Base-by-base conservation (phyloP, 257 asterid species). In the Ilex asprella region DNA sequence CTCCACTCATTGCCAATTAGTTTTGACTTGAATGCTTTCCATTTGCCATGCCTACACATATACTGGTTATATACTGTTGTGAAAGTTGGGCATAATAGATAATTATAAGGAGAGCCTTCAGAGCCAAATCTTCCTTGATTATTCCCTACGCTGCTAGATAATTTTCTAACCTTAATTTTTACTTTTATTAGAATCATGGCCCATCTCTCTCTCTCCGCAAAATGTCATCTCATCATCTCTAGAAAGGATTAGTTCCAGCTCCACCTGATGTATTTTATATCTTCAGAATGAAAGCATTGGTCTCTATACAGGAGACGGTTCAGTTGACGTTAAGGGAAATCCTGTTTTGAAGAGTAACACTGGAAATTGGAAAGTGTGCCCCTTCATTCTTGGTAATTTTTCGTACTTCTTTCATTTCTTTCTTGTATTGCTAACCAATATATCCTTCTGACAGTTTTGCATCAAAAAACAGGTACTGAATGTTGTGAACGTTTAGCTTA, bases 331-430 rank as follows among this genome's bases (percentile, higher is more conserved):
- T 65, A 84, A 87, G 75, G 99, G 99, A 64, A 82, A 84, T 64
- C 97, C 82, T 60, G 96, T 90, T 74, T 50, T 87, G 62, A 93
- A 89, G 86, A 82, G 87, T 66, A 80, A 82, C 66, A 93, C 99
- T 30, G 99, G 97, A 61, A 93, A 85, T 74, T 93, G 99, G 99
- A 84, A 81, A 78, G 99, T 97, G 15, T 89, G 97, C 55, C 99
- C 97, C 51, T 89, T 85, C 62, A 93, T 89, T 81, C 85, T 93
- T 46, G 97, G 99, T 89, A 77, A 31, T 31, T 50, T 16, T 2
- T 16, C 30, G 5, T 53, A 6, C 2, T 7, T 15, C 5, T 31
- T 31, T 61, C 62, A 35, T 67, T 59, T 59, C 39, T 44, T 39
- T 12, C 29, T 46, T 57, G 15, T 59, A 51, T 49, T 31, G 31